A percentile compares a stretch with the other conserved stretches of the same genome.
These are phyloP conservation scores for Xylariales sp. DNA, from an alignment of 2,329 filamentous ascomycete genomes.

Conservation along the genomic window DNA sequence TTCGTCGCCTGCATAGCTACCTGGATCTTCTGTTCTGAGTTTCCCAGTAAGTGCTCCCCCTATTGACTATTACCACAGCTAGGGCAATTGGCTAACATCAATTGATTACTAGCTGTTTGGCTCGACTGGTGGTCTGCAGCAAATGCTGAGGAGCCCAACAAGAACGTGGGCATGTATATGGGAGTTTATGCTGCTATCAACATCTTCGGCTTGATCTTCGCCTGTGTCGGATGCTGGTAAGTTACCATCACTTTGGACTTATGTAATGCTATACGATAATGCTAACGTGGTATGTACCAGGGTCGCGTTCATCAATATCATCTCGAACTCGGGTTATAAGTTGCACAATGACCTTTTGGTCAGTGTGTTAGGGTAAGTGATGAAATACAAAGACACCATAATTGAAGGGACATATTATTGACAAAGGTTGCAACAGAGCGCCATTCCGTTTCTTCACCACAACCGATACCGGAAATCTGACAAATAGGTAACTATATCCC, in stretches of 20 bases:
- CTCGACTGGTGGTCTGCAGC: constrained; percentile 8
- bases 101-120: constrained; percentile 6
- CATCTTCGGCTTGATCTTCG: neutral
- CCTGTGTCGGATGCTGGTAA: neutral
- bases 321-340: neutral
- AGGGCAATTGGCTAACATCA: too few relatives aligned
- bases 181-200: neutral
- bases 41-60: constrained; percentile 2
- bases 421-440: neutral
- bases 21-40: constrained; percentile 5
- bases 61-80: too few relatives aligned
- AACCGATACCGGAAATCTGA: constrained; percentile 4
- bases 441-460: constrained; percentile 5
- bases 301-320: constrained; percentile 1
- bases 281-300: neutral
- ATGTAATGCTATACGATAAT: neutral
- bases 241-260: neutral
- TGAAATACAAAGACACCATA: too few relatives aligned
- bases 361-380: neutral
- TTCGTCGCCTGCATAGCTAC: neutral
- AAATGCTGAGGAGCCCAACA: constrained; percentile 5
- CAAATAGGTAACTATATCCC: constrained; percentile 1
- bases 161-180: constrained; percentile 6
- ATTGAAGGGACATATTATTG: too few relatives aligned
- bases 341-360: constrained; percentile 2